phyloP scores from a whole-genome alignment of 2,329 filamentous ascomycete genomes.

The Aureobasidium sp. region DNA sequence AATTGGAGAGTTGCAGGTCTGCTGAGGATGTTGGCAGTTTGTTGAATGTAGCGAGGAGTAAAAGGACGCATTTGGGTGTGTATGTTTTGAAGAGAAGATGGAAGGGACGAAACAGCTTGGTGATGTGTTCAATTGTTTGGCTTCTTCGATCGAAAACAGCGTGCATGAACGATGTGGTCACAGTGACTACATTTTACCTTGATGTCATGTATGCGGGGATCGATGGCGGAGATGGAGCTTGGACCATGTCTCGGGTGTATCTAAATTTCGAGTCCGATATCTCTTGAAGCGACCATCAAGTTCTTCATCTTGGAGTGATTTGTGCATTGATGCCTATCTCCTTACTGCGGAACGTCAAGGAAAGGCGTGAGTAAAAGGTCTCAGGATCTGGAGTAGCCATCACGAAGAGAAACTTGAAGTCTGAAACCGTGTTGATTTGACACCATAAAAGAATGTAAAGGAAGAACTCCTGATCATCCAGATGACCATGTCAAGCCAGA shows the following conservation, averaged over 20 bases:
- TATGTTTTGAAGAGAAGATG: neutral
- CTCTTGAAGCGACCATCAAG: too few species aligned
- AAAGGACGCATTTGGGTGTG: constrained; percentile 7
- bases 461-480: neutral
- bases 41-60: constrained; percentile 10
- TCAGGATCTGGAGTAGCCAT: too few species aligned
- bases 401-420: neutral
- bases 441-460: neutral
- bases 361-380: too few species aligned
- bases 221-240: neutral
- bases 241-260: too few species aligned
- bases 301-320: too few species aligned
- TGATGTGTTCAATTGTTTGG: neutral
- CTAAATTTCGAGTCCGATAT: too few species aligned
- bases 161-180: neutral
- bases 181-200: constrained; percentile 9
- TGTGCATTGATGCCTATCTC: too few species aligned
- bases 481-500: neutral
- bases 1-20: constrained; percentile 3
- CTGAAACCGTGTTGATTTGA: neutral
- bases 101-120: too few species aligned
- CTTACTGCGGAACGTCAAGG: too few species aligned
- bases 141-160: neutral
- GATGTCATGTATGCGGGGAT: constrained; percentile 2
- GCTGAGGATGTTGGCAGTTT: neutral